Evolutionary conservation across 495 filamentous ascomycete genomes (phyloP).

Genomic region (Podospora comata): DNA sequence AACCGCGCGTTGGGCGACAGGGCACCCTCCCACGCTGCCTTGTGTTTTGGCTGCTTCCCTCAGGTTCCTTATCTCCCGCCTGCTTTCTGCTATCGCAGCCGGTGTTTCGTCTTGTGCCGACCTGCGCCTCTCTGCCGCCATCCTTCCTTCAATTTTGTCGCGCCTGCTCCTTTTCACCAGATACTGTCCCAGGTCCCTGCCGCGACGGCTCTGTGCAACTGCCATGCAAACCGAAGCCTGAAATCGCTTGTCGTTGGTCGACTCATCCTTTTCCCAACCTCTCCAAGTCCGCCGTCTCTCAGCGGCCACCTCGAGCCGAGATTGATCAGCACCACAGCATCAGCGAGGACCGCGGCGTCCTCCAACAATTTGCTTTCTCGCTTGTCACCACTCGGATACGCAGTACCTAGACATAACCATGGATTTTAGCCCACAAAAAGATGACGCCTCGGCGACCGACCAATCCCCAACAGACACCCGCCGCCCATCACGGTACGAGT

Average conservation of each 20-base stretch:
- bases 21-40: background rate
- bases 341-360: background rate
- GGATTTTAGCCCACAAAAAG: slow-evolving; percentile 37
- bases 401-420: slow-evolving; percentile 21
- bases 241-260: background rate
- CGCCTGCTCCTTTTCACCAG: background rate
- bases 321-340: background rate
- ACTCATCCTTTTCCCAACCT: background rate
- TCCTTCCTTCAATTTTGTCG: background rate
- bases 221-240: slow-evolving; percentile 16
- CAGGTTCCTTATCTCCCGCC: background rate
- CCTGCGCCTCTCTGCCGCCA: background rate
- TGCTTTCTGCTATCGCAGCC: background rate
- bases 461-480: slow-evolving; percentile 46
- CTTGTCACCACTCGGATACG: too few relatives aligned
- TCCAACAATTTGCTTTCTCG: background rate
- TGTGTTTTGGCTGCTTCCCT: background rate
- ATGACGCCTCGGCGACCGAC: slow-evolving; percentile 31
- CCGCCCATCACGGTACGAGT: slow-evolving; percentile 30
- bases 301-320: background rate
- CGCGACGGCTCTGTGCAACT: slow-evolving; percentile 12
- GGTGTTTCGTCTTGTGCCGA: background rate
- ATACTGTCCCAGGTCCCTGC: slow-evolving; percentile 6
- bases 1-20: background rate
- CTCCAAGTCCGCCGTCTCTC: too few relatives aligned